These are phyloP conservation scores for Colletotrichum trifolii DNA, from an alignment of 2,329 filamentous ascomycete genomes.

Conservation along the genomic window DNA sequence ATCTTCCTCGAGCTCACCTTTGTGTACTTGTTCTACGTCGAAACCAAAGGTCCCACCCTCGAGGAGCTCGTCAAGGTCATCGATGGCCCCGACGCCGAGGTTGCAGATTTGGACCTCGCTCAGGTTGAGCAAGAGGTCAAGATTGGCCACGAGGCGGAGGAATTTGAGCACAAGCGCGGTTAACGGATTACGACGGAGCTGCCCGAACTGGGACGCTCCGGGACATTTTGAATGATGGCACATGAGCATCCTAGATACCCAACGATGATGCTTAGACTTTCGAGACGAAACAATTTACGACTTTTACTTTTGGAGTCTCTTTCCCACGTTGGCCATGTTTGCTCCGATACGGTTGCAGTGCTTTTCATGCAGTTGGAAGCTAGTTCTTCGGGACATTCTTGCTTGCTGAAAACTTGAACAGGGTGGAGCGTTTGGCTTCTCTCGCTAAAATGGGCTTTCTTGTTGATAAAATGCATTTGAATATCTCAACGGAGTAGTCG, in stretches of 20 bases:
- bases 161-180: constrained; percentile 33
- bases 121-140: constrained; percentile 56
- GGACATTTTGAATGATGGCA: constrained; percentile 8
- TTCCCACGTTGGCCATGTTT: no score
- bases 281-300: no score
- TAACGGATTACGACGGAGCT: background rate
- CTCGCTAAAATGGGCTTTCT: no score
- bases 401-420: no score
- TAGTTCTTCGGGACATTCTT: no score
- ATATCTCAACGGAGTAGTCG: no score
- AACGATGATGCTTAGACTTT: no score
- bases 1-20: constrained; percentile 65
- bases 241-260: constrained; percentile 31
- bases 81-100: constrained; percentile 67
- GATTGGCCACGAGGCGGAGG: constrained; percentile 32
- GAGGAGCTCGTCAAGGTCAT: constrained; percentile 76
- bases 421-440: no score
- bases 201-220: background rate
- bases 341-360: no score
- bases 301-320: no score
- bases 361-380: no score
- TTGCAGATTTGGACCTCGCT: constrained; percentile 57
- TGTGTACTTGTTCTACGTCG: constrained; percentile 67
- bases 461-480: no score
- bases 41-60: constrained; percentile 73